Evolutionary conservation across 768 basidiomycete species (phyloP).

Genomic region (Suillus alpinus): DNA sequence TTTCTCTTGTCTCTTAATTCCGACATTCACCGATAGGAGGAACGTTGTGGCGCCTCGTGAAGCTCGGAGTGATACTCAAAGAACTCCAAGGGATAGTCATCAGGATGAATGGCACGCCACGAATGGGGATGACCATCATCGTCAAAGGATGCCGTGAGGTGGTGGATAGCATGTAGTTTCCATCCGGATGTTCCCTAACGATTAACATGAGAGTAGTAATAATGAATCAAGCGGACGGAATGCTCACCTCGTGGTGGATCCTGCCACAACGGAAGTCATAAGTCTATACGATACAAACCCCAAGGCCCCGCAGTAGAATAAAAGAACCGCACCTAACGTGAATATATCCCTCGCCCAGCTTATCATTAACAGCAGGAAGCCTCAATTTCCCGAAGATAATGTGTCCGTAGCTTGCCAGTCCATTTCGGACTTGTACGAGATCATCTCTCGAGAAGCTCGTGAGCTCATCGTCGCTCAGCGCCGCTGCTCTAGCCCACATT

Average conservation of each 20-base stretch:
- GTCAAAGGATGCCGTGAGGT: conserved; percentile 18
- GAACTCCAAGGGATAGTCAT: conserved; percentile 47
- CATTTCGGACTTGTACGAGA: conserved; percentile 50
- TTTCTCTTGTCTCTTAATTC: background rate
- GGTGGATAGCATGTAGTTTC: conserved; percentile 1
- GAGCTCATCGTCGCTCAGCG: conserved; percentile 51
- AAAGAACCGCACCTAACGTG: conserved; percentile 59
- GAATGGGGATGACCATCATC: conserved; percentile 47
- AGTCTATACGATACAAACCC: background rate
- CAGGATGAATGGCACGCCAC: conserved; percentile 65
- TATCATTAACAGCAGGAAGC: conserved; percentile 63
- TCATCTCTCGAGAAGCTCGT: conserved; percentile 45
- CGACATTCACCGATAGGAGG: background rate
- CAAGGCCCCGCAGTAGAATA: background rate
- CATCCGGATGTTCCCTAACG: background rate
- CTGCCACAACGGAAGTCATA: background rate
- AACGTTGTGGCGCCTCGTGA: conserved; percentile 1
- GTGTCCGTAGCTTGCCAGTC: conserved; percentile 60
- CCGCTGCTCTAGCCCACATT: conserved; percentile 65
- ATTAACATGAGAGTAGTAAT: background rate
- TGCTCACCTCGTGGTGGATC: conserved; percentile 1
- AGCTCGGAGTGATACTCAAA: conserved; percentile 17
- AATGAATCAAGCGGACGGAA: background rate
- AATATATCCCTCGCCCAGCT: conserved; percentile 59
- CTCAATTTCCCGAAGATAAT: conserved; percentile 77